These are phyloP conservation scores for Boletus insuetus DNA, from an alignment of 768 basidiomycete species.

Conservation along the genomic window DNA sequence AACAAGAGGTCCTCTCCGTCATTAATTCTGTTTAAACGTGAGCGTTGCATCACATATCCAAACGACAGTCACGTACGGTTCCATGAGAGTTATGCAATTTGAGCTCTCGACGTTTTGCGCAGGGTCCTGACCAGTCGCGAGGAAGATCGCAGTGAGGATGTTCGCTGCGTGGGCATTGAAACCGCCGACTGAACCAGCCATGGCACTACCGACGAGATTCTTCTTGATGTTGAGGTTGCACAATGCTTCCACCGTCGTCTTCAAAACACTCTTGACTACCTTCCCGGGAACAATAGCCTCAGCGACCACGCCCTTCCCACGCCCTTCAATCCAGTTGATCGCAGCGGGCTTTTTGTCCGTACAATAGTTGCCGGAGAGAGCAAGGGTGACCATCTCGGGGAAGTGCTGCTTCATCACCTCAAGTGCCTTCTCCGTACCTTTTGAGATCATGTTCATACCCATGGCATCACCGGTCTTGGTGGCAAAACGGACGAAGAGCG, in stretches of 20 bases:
- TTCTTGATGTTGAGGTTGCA: conserved; percentile 95
- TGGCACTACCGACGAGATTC: conserved; percentile 95
- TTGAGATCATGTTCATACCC: conserved; percentile 99
- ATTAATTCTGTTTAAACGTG: conserved; percentile 59
- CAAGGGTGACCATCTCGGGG: conserved; percentile 88
- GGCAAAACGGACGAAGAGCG: conserved; percentile 89
- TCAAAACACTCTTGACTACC: conserved; percentile 85
- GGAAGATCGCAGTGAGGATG: conserved; percentile 91
- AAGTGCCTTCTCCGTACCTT: conserved; percentile 94
- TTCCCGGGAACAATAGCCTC: conserved; percentile 91
- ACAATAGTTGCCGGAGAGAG: conserved; percentile 96
- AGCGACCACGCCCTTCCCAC: conserved; percentile 96
- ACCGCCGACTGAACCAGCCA: conserved; percentile 97
- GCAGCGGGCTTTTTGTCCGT: conserved; percentile 99
- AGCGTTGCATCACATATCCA: conserved; percentile 1
- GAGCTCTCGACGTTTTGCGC: conserved; percentile 99
- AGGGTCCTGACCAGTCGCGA: conserved; percentile 98
- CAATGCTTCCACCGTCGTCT: conserved; percentile 89
- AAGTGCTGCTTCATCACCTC: conserved; percentile 74
- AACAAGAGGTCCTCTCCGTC: conserved; percentile 87
- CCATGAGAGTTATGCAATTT: conserved; percentile 98
- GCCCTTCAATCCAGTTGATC: conserved; percentile 99
- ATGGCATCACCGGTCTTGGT: conserved; percentile 97
- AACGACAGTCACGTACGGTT: conserved; percentile 61
- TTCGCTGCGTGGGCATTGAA: conserved; percentile 99